Conservation (phyloP, 1,139 yeast species). For the Tardiomyces digboiensis region DNA sequence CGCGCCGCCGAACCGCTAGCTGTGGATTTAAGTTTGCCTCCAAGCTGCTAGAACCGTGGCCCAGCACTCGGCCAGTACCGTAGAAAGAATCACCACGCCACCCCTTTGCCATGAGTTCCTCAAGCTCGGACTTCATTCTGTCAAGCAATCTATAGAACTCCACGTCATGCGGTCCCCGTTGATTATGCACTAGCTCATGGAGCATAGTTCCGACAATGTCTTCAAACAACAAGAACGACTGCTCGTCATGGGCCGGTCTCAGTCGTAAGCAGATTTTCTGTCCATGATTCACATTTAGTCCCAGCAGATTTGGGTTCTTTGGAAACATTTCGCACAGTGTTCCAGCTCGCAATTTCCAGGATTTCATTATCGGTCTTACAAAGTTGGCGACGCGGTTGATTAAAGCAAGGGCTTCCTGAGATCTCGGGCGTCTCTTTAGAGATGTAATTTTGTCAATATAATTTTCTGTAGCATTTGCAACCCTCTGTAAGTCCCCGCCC, state of each 20-base stretch:
- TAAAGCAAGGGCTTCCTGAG: constrained; percentile 22
- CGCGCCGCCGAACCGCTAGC: background rate
- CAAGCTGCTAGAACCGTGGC: constrained; percentile 21
- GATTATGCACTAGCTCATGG: constrained; percentile 83
- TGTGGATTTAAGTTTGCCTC: background rate
- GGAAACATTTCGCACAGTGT: constrained; percentile 80
- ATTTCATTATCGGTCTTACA: constrained; percentile 57
- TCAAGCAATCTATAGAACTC: constrained; percentile 60
- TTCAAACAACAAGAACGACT: constrained; percentile 53
- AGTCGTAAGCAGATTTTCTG: constrained; percentile 63
- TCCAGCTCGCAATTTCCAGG: constrained; percentile 56
- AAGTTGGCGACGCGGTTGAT: constrained; percentile 24
- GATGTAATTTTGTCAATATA: constrained; percentile 6
- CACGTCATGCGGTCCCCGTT: constrained; percentile 71
- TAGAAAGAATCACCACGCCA: constrained; percentile 32
- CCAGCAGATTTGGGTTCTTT: constrained; percentile 53
- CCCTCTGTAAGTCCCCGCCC: too few species aligned
- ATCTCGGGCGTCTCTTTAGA: constrained; percentile 19
- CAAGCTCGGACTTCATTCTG: constrained; percentile 48
- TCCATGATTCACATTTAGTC: constrained; percentile 84
- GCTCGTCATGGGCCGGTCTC: constrained; percentile 47
- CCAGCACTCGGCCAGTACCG: constrained; percentile 48
- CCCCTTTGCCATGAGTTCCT: constrained; percentile 40
- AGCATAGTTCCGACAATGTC: constrained; percentile 73
- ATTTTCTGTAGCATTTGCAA: background rate